These are phyloP conservation scores for Leavenworthia alabamica DNA, from an alignment of 345 rosid species.

Conservation along the genomic window DNA sequence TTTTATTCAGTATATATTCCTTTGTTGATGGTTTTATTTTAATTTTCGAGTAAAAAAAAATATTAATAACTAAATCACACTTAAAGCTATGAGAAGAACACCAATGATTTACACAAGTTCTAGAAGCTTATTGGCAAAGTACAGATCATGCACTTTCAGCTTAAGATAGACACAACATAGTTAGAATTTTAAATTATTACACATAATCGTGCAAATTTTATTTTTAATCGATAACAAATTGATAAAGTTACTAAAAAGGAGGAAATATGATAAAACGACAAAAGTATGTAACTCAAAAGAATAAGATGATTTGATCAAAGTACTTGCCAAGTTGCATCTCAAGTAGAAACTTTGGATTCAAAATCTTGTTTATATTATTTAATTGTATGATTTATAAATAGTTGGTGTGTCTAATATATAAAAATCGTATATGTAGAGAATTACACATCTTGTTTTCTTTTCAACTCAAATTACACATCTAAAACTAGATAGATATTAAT, in stretches of 20 bases:
- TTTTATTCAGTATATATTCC: no score
- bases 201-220: conserved; percentile 19
- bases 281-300: not conserved
- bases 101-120: conserved; percentile 3
- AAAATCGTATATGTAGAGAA: not conserved
- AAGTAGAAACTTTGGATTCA: conserved; percentile 20
- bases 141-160: conserved; percentile 26
- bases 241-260: not conserved
- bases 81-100: not conserved
- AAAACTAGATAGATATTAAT: not conserved
- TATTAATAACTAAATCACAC: no score
- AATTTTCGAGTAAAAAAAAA: no score
- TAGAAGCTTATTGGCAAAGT: conserved; percentile 23
- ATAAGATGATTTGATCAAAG: conserved; percentile 7
- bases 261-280: not conserved
- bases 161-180: conserved; percentile 23
- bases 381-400: not conserved
- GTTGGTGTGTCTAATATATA: not conserved
- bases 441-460: no score
- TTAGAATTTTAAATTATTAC: not conserved
- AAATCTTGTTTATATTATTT: not conserved
- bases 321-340: conserved; percentile 22
- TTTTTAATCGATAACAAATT: conserved; percentile 3
- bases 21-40: not conserved
- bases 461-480: not conserved